Conservation (phyloP, 805 yeast genomes). For the Yarrowia sp. region DNA sequence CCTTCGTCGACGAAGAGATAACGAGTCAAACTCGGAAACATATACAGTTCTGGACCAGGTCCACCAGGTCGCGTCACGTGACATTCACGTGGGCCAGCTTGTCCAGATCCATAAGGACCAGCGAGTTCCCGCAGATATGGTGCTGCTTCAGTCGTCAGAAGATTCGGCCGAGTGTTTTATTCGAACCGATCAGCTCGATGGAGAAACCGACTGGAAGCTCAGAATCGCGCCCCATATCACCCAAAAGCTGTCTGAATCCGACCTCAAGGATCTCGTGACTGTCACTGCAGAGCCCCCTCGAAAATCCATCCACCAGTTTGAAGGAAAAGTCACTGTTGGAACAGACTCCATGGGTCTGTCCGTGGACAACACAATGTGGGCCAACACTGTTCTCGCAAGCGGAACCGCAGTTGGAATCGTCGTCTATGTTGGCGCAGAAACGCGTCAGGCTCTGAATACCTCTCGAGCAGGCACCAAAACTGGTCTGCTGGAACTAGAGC, state of each 20-base stretch:
- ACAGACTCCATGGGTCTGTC: constrained; percentile 54
- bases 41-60: constrained; percentile 59
- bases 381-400: constrained; percentile 93
- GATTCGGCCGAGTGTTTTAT: constrained; percentile 81
- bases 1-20: constrained; percentile 83
- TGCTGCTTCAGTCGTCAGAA: constrained; percentile 79
- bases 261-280: constrained; percentile 42
- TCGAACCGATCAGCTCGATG: constrained; percentile 96
- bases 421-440: constrained; percentile 86
- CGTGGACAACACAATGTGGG: constrained; percentile 95
- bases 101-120: constrained; percentile 73
- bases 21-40: constrained; percentile 78
- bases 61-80: constrained; percentile 49
- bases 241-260: constrained; percentile 54
- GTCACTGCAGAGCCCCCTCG: constrained; percentile 79
- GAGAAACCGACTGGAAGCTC: constrained; percentile 98
- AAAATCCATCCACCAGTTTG: constrained; percentile 74
- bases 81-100: constrained; percentile 80
- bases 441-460: constrained; percentile 93
- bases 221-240: constrained; percentile 73
- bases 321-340: constrained; percentile 65
- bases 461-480: constrained; percentile 81
- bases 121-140: constrained; percentile 91
- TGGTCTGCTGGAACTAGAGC: constrained; percentile 86
- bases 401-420: constrained; percentile 88